phyloP scores from a whole-genome alignment of 83 land plant genomes.

The Thuja plicata region DNA sequence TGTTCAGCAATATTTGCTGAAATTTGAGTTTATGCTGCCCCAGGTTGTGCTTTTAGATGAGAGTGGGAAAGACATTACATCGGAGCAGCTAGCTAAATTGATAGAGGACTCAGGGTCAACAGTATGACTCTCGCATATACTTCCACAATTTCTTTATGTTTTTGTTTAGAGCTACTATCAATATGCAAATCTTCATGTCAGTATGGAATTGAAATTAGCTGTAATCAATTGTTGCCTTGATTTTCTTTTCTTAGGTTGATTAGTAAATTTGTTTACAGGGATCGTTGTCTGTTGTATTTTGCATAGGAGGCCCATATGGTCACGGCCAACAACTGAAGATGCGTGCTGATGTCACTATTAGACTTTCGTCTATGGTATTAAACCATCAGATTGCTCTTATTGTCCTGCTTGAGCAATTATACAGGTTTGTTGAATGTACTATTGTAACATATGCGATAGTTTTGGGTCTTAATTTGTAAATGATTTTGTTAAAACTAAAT shows the following conservation, averaged over 20 bases:
- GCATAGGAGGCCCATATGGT: conserved; percentile 99
- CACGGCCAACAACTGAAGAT: conserved; percentile 66
- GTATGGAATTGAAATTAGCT: not conserved
- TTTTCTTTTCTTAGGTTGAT: not conserved
- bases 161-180: not conserved
- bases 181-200: not conserved
- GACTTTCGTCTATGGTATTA: conserved; percentile 87
- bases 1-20: not conserved
- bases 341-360: conserved; percentile 76
- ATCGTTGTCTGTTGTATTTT: conserved; percentile 66
- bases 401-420: conserved; percentile 91
- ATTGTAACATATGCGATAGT: not conserved
- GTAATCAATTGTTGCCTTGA: not conserved
- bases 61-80: conserved; percentile 47
- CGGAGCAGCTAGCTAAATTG: conserved; percentile 59
- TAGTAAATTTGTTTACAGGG: conserved; percentile 39
- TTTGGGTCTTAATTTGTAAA: not conserved
- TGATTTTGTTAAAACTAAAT: not conserved
- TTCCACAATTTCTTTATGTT: not conserved
- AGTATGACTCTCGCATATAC: conserved; percentile 21
- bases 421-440: conserved; percentile 49
- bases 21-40: not conserved
- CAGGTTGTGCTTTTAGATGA: conserved; percentile 79
- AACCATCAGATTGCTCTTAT: conserved; percentile 91
- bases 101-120: conserved; percentile 58